A percentile compares a stretch with the other conserved stretches of the same genome.
These are phyloP conservation scores for Croton laevigatus DNA, from an alignment of 441 rosid genomes.

Conservation along the genomic window DNA sequence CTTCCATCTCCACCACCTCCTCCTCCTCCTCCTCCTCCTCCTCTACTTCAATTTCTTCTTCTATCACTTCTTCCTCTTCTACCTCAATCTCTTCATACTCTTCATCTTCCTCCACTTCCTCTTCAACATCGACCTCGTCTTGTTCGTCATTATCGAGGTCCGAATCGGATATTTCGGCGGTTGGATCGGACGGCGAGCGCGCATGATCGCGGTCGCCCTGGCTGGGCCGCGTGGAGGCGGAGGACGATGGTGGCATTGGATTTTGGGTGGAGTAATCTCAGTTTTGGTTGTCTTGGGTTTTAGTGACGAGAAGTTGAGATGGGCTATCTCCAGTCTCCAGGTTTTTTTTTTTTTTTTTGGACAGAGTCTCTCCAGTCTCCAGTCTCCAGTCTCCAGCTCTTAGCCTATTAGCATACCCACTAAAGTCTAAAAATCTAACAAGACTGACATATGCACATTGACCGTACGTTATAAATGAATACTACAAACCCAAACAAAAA, in stretches of 20 bases:
- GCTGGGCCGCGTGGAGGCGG: slow-evolving; percentile 3
- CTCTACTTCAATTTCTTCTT: not conserved
- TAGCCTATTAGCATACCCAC: too few species aligned
- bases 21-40: slow-evolving; percentile 21
- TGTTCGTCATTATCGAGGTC: not conserved
- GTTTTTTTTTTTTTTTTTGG: too few species aligned
- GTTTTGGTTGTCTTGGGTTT: not conserved
- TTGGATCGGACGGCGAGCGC: slow-evolving; percentile 1
- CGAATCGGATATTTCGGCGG: slow-evolving; percentile 1
- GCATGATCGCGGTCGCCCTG: not conserved
- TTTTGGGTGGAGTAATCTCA: not conserved
- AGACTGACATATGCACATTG: too few species aligned
- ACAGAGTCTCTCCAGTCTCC: too few species aligned
- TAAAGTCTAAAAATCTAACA: too few species aligned
- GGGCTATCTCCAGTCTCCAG: not conserved
- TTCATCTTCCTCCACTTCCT: slow-evolving; percentile 10
- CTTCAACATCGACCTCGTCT: not conserved
- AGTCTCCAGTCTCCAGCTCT: not conserved
- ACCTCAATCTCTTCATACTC: not conserved
- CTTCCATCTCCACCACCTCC: slow-evolving; percentile 17
- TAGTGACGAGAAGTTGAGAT: not conserved
- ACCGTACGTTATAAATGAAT: too few species aligned
- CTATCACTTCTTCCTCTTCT: not conserved
- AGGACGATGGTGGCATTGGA: slow-evolving; percentile 18
- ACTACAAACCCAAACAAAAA: too few species aligned